Evolutionary conservation across 1,139 yeast species (phyloP).

Genomic region (Suzukiozyma palmioleophila): DNA sequence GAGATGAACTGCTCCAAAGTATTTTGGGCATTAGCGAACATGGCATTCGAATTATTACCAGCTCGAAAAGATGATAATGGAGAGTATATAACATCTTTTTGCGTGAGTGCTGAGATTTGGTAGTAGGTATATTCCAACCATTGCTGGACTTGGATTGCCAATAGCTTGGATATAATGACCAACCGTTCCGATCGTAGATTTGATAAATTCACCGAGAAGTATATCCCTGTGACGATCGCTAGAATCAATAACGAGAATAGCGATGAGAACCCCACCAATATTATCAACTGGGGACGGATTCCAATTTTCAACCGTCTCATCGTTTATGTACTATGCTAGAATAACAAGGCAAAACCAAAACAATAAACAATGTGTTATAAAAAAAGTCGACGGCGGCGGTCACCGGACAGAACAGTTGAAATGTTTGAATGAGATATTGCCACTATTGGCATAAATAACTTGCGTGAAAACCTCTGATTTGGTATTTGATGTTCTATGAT

Average conservation of each 20-base stretch:
- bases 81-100: constrained; percentile 53
- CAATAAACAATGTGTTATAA: no score
- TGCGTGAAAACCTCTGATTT: no score
- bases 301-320: constrained; percentile 48
- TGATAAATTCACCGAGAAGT: constrained; percentile 63
- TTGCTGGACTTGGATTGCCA: constrained; percentile 75
- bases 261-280: constrained; percentile 74
- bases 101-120: constrained; percentile 67
- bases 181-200: constrained; percentile 65
- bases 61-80: constrained; percentile 64
- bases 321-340: not conserved
- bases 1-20: constrained; percentile 57
- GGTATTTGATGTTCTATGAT: no score
- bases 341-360: no score
- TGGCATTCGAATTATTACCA: constrained; percentile 54
- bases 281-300: constrained; percentile 68
- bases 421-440: no score
- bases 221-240: constrained; percentile 77
- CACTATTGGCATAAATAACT: no score
- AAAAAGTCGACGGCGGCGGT: no score
- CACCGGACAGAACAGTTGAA: no score
- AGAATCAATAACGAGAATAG: constrained; percentile 69
- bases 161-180: constrained; percentile 73
- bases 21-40: constrained; percentile 38
- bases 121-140: constrained; percentile 58